A percentile compares a stretch with the other conserved stretches of the same genome.
phyloP scores from a whole-genome alignment of 2,329 filamentous ascomycete species.

The Triangularia verruculosa region DNA sequence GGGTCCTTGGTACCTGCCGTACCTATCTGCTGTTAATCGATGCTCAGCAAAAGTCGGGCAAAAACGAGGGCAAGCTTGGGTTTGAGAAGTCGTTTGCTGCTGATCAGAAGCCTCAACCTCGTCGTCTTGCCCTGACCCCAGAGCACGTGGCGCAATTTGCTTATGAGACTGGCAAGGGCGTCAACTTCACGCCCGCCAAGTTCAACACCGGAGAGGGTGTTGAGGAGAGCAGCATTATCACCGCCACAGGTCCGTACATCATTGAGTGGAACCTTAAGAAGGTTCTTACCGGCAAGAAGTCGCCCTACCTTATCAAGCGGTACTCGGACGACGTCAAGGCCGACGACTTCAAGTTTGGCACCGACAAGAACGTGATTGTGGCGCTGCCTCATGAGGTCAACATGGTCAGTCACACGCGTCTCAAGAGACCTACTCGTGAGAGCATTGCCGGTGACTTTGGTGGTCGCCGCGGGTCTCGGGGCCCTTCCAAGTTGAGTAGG shows the following conservation, averaged over 20 bases:
- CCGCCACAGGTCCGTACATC: constrained; percentile 93
- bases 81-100: constrained; percentile 93
- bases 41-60: constrained; percentile 83
- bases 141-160: constrained; percentile 96
- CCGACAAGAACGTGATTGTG: constrained; percentile 97
- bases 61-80: constrained; percentile 96
- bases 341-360: constrained; percentile 96
- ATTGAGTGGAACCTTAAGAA: constrained; percentile 96
- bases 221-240: constrained; percentile 91
- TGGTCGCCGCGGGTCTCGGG: constrained; percentile 49
- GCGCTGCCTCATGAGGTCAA: constrained; percentile 96
- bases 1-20: constrained; percentile 89
- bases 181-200: constrained; percentile 85
- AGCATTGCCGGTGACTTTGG: constrained; percentile 71
- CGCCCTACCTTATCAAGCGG: constrained; percentile 94
- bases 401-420: constrained; percentile 84
- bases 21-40: constrained; percentile 96
- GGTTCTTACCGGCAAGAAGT: constrained; percentile 73
- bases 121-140: constrained; percentile 82
- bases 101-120: constrained; percentile 88
- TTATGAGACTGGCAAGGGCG: constrained; percentile 83
- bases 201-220: constrained; percentile 86
- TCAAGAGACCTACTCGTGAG: constrained; percentile 87
- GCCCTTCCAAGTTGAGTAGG: constrained; percentile 69
- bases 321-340: constrained; percentile 95